Conservation (phyloP, 2,329 filamentous ascomycete species). For the Stromatinia cepivora region DNA sequence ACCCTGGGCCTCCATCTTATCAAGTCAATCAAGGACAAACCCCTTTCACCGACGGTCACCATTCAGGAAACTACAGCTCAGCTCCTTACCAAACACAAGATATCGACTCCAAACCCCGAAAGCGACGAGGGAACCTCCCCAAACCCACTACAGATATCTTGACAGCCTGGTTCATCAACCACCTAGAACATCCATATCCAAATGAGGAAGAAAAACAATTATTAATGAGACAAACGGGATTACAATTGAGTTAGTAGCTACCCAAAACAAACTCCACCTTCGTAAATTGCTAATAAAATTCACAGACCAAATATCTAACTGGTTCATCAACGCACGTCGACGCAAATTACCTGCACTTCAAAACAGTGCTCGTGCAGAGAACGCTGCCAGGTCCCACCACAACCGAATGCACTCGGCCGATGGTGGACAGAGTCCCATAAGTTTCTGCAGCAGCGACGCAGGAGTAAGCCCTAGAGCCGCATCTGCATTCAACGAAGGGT, state of each 20-base stretch:
- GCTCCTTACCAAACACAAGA: constrained; percentile 22
- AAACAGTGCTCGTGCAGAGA: constrained; percentile 39
- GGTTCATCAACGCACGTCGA: constrained; percentile 77
- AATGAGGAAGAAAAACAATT: constrained; percentile 86
- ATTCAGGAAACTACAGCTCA: constrained; percentile 5
- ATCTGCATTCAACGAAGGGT: neutral
- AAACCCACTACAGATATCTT: constrained; percentile 85
- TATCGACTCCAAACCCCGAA: constrained; percentile 43
- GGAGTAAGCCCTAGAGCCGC: neutral
- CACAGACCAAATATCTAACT: constrained; percentile 71
- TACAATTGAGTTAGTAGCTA: constrained; percentile 70
- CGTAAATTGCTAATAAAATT: neutral
- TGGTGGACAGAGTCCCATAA: neutral
- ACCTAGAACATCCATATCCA: constrained; percentile 79
- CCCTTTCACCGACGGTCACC: constrained; percentile 31
- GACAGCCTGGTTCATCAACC: constrained; percentile 75
- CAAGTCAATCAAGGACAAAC: constrained; percentile 30
- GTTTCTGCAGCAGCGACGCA: constrained; percentile 2
- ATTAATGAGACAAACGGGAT: constrained; percentile 71
- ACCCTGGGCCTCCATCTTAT: neutral
- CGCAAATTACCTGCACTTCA: constrained; percentile 54
- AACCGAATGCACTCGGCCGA: constrained; percentile 15
- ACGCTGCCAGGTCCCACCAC: constrained; percentile 31
- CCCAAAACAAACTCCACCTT: neutral
- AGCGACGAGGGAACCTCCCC: constrained; percentile 81